A percentile compares a stretch with the other conserved stretches of the same genome.
Evolutionary conservation across 1,284 basidiomycete species (phyloP).

Genomic region (Butyriboletus appendiculatus): DNA sequence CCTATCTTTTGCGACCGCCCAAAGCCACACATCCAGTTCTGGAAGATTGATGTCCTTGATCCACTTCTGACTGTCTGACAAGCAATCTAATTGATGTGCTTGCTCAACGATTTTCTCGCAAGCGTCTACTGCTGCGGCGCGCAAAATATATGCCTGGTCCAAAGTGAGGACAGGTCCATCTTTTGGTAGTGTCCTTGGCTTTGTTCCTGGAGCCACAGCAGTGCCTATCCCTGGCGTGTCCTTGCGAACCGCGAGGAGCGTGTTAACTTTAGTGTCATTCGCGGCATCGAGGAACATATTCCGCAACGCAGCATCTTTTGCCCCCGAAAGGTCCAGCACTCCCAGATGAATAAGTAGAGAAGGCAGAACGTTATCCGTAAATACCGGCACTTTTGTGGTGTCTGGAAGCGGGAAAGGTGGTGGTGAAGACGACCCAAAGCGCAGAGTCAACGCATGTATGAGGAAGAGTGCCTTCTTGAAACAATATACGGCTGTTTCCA

Average conservation of each 20-base stretch:
- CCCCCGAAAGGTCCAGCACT: conserved; percentile 63
- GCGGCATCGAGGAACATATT: conserved; percentile 48
- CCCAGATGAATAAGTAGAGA: conserved; percentile 80
- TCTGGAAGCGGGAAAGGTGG: conserved; percentile 63
- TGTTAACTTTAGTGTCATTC: conserved; percentile 38
- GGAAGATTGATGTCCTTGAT: conserved; percentile 57
- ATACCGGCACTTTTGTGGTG: conserved; percentile 66
- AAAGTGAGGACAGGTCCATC: conserved; percentile 64
- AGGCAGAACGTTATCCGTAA: conserved; percentile 86
- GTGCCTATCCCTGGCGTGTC: conserved; percentile 15
- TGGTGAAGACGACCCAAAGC: conserved; percentile 55
- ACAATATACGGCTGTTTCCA: conserved; percentile 67
- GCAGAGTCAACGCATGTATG: conserved; percentile 64
- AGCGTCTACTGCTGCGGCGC: conserved; percentile 79
- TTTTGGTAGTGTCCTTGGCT: conserved; percentile 36
- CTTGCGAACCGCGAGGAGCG: conserved; percentile 40
- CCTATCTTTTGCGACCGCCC: conserved; percentile 75
- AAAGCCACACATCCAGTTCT: conserved; percentile 73
- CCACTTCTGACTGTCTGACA: conserved; percentile 44
- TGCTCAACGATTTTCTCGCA: conserved; percentile 65
- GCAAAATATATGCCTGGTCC: conserved; percentile 71
- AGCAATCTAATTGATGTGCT: conserved; percentile 47
- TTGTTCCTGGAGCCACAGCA: conserved; percentile 11
- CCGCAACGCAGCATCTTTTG: conserved; percentile 41
- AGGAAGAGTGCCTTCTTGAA: conserved; percentile 91